Base-by-base conservation (phyloP, 805 yeast genomes). In the Pichia ethanolica region DNA sequence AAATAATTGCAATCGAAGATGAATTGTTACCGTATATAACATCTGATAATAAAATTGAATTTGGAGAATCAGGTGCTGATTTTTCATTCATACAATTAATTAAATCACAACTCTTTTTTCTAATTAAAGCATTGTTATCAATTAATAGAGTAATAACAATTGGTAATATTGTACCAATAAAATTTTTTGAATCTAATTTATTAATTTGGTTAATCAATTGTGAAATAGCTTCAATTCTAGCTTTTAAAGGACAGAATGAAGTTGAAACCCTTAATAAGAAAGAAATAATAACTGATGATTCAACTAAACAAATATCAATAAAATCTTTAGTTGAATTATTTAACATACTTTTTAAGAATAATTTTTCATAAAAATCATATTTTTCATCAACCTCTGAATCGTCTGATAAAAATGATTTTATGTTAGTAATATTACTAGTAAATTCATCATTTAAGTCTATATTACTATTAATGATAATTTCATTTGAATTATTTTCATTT, bases 111-210 rank as follows among this genome's bases (percentile, higher is more conserved):
- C 74, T 70, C 39, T 69, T 68, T 5, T 60, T 53, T 69, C 89
- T 78, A 37, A 86, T 71, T 30, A 69, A 63, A 48, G 73, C 73
- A 44, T 74, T 75, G 1, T 70, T 48, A 60, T 81, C 86, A 35
- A 66, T 64, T 37, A 84, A 66, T 1, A 83, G 78, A 20, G 81
- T 71, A 5, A 81, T 56, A 12, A 83, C 56, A 42, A 79, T 64
- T 33, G 93, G 93, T 20, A 79, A 70, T 45, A 85, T 56, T 33
- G 83, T 70, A 58, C 82, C 78, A 13, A 77, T 61, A 51, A 67
- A 71, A 12, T 54, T 49, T 8, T 58, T 53, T 2, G 54, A 50
- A 26, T 71, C 70, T 10, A 69, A 57, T 11, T 71, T 67, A 36
- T 69, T 67, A 42, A 75, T 53, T 27, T 56, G 63, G 28, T 61